Percentiles rank a stretch among this genome's conserved stretches.
These are phyloP conservation scores for Kickxella alabastrina DNA, from an alignment of 192 early-diverging fungal species.

Conservation along the genomic window DNA sequence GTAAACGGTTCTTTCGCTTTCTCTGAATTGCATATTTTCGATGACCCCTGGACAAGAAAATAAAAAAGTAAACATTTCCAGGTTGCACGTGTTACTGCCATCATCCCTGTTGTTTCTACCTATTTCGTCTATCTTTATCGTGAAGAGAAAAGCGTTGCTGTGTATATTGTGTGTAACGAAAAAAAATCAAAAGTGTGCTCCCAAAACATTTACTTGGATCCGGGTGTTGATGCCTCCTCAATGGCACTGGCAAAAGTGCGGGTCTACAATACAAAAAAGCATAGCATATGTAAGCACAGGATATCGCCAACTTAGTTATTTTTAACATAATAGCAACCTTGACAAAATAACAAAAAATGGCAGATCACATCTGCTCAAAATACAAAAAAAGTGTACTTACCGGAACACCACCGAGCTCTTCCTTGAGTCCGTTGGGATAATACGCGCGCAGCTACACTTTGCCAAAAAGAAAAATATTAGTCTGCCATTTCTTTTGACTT, in stretches of 20 bases:
- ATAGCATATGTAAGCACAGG: neutral
- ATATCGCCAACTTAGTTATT: neutral
- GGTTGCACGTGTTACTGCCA: too few relatives aligned
- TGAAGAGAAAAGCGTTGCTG: too few relatives aligned
- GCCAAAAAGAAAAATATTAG: neutral
- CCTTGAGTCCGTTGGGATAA: constrained; percentile 64
- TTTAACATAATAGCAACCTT: too few relatives aligned
- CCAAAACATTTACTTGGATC: neutral
- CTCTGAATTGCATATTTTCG: too few relatives aligned
- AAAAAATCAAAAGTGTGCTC: too few relatives aligned
- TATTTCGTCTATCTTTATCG: too few relatives aligned
- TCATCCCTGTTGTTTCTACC: too few relatives aligned
- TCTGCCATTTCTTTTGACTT: too few relatives aligned
- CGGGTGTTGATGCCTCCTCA: constrained; percentile 19
- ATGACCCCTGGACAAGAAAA: too few relatives aligned
- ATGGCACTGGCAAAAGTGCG: constrained; percentile 33
- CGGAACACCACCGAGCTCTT: constrained; percentile 56
- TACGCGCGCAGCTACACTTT: constrained; percentile 52
- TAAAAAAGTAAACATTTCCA: too few relatives aligned
- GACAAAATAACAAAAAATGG: neutral
- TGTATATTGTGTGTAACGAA: too few relatives aligned
- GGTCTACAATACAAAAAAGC: constrained; percentile 8
- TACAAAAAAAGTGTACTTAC: constrained; percentile 8
- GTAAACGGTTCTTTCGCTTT: too few relatives aligned
- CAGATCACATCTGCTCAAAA: neutral